These are phyloP conservation scores for Casuarina equisetifolia DNA, from an alignment of 306 rosid genomes.

Conservation along the genomic window DNA sequence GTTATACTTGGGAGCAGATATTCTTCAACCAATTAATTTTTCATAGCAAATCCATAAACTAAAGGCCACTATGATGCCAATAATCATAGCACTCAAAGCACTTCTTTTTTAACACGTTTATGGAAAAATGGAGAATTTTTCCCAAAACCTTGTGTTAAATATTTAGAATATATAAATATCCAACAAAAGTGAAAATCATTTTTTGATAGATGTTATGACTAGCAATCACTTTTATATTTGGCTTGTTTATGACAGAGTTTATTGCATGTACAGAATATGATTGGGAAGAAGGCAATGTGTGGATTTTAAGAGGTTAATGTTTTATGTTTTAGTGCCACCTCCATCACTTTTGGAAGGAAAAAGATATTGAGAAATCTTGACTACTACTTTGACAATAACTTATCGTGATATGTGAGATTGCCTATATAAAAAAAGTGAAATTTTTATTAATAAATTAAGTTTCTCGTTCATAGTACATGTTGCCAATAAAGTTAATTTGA, in stretches of 20 bases:
- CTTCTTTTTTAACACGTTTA: too few species aligned
- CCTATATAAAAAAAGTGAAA: background rate
- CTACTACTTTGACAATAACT: background rate
- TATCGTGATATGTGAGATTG: background rate
- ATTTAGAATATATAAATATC: background rate
- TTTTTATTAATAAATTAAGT: background rate
- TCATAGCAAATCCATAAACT: too few species aligned
- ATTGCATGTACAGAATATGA: background rate
- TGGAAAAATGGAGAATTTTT: too few species aligned
- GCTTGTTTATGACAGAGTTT: background rate
- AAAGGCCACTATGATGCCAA: background rate
- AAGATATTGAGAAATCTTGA: background rate
- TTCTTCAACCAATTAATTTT: too few species aligned
- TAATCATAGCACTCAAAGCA: background rate
- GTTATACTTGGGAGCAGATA: too few species aligned
- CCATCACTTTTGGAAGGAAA: background rate
- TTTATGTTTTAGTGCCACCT: background rate
- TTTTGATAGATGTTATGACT: background rate
- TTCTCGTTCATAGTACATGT: background rate
- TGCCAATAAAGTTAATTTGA: background rate
- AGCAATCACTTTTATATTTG: background rate
- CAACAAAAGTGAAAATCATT: background rate
- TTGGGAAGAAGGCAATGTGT: background rate
- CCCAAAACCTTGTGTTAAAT: background rate
- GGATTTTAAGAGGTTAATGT: background rate